Percentiles rank a stretch among this genome's conserved stretches.
Conservation (phyloP, 768 basidiomycete species). For the Collybiopsis luxurians region DNA sequence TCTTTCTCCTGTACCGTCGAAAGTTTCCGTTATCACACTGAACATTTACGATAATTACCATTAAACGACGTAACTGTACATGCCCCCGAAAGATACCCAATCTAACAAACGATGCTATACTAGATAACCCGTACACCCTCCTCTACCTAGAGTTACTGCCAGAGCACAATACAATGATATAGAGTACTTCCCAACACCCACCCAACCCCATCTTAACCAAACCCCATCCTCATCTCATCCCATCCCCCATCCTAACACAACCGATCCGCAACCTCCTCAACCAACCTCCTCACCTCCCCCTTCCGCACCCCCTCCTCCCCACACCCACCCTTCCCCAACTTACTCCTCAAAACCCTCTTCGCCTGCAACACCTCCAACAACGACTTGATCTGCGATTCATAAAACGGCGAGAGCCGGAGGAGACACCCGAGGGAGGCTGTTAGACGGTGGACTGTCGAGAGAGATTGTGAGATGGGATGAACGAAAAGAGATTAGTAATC, state of each 20-base stretch:
- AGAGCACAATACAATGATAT: too few relatives aligned
- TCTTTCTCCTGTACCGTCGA: too few relatives aligned
- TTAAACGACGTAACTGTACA: too few relatives aligned
- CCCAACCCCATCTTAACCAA: too few relatives aligned
- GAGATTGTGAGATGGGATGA: constrained; percentile 4
- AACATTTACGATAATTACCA: too few relatives aligned
- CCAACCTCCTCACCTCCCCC: constrained; percentile 62
- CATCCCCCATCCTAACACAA: too few relatives aligned
- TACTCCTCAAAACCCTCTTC: constrained; percentile 51
- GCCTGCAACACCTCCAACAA: constrained; percentile 74
- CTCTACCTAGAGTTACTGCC: too few relatives aligned
- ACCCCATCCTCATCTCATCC: too few relatives aligned
- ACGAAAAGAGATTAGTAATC: neutral
- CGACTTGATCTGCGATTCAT: constrained; percentile 47
- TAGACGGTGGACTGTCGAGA: constrained; percentile 79
- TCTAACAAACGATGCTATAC: neutral
- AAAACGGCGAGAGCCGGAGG: constrained; percentile 71
- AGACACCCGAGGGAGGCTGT: constrained; percentile 76
- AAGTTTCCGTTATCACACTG: too few relatives aligned
- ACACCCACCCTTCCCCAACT: constrained; percentile 52
- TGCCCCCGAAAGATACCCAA: neutral
- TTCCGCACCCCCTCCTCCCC: constrained; percentile 52
- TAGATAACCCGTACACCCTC: neutral
- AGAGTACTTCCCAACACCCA: too few relatives aligned
- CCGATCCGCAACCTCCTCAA: constrained; percentile 59